These are phyloP conservation scores for Stylosanthes scabra DNA, from an alignment of 331 rosid species.

Conservation along the genomic window DNA sequence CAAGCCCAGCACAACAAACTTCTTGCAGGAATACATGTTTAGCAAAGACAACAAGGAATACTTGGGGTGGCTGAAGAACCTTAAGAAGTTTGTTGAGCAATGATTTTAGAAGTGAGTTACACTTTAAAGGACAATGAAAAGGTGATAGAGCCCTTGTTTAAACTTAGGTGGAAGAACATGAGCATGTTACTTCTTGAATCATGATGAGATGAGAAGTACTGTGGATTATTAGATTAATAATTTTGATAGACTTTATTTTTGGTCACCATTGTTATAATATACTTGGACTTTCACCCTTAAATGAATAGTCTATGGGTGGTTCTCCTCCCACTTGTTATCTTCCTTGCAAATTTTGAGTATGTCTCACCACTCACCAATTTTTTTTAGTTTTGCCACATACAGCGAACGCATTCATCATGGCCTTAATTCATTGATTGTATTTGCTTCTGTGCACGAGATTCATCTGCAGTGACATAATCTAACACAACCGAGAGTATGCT, in stretches of 20 bases:
- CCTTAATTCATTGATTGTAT: not conserved
- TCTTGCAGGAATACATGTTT: conserved; percentile 71
- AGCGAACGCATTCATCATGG: not conserved
- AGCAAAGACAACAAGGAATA: conserved; percentile 67
- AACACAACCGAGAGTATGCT: not conserved
- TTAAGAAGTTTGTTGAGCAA: conserved; percentile 72
- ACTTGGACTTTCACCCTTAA: not conserved
- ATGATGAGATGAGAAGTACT: conserved; percentile 25
- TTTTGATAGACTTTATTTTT: conserved; percentile 20
- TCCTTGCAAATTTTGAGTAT: not conserved
- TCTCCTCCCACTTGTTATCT: not conserved
- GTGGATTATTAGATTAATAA: conserved; percentile 15
- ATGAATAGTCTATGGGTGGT: not conserved
- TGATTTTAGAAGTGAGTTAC: conserved; percentile 33
- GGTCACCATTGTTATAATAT: conserved; percentile 16
- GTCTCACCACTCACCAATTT: not conserved
- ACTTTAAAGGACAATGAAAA: not conserved
- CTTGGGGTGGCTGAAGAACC: conserved; percentile 74
- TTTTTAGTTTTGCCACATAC: not conserved
- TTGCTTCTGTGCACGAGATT: not conserved
- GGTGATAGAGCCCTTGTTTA: conserved; percentile 9
- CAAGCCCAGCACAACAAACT: conserved; percentile 53
- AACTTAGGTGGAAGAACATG: conserved; percentile 5
- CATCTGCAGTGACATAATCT: not conserved
- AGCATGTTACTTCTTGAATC: not conserved